A percentile compares a stretch with the other conserved stretches of the same genome.
Conservation (phyloP, 23 red algal genomes). For the Gracilaria gracilis region DNA sequence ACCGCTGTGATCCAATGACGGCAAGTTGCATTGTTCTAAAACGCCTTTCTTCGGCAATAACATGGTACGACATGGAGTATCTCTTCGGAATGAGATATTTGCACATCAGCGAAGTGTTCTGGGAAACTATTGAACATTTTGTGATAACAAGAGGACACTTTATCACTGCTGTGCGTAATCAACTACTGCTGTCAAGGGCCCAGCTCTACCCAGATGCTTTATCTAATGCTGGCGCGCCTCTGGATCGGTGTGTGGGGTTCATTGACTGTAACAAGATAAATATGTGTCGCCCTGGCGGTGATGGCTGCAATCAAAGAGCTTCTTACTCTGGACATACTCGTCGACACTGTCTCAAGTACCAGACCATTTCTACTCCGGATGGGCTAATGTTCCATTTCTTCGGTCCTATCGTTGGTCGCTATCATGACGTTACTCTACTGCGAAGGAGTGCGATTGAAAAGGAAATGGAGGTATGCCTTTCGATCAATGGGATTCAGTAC, state of each 20-base stretch:
- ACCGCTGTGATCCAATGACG: constrained; percentile 34
- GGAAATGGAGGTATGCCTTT: neutral
- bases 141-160: neutral
- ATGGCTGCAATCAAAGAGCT: neutral
- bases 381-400: constrained; percentile 48
- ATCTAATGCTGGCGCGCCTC: neutral
- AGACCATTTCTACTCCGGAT: constrained; percentile 57
- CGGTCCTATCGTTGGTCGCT: constrained; percentile 30
- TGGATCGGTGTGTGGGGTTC: constrained; percentile 50
- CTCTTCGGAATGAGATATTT: constrained; percentile 28
- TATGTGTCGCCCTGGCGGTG: constrained; percentile 26
- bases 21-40: constrained; percentile 30
- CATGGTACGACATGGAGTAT: constrained; percentile 24
- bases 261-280: constrained; percentile 45
- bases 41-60: constrained; percentile 6
- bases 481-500: constrained; percentile 40
- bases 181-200: neutral
- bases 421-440: constrained; percentile 30
- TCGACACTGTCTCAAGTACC: constrained; percentile 24
- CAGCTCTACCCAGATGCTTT: constrained; percentile 22
- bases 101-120: constrained; percentile 35
- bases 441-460: constrained; percentile 2
- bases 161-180: constrained; percentile 2
- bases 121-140: constrained; percentile 23
- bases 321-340: constrained; percentile 54